phyloP scores from a whole-genome alignment of 129 eudicot genomes.

The Artemisia argyi region DNA sequence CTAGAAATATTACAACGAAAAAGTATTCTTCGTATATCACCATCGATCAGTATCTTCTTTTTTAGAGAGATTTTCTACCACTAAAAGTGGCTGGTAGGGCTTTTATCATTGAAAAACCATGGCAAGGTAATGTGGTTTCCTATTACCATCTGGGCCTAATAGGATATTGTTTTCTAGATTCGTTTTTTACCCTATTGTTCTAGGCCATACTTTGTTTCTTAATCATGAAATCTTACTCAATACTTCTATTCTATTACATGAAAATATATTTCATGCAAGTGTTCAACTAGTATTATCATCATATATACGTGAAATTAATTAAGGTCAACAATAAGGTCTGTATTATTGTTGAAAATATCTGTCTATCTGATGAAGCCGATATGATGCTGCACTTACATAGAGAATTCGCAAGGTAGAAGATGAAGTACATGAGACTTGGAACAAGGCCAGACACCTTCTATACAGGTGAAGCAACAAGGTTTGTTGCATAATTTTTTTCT shows the following conservation, averaged over 20 bases:
- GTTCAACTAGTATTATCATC: not conserved
- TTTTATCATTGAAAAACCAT: conserved; percentile 18
- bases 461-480: conserved; percentile 83
- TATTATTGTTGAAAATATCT: not conserved
- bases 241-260: conserved; percentile 5
- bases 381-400: conserved; percentile 9
- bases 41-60: conserved; percentile 17
- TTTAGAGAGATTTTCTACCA: conserved; percentile 27
- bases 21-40: conserved; percentile 3
- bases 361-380: conserved; percentile 1
- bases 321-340: not conserved
- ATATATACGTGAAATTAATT: not conserved
- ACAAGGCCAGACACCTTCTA: conserved; percentile 77
- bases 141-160: conserved; percentile 3
- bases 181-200: not conserved
- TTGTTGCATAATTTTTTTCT: not conserved
- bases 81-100: conserved; percentile 23
- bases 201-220: conserved; percentile 5
- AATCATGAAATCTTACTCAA: conserved; percentile 7
- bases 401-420: conserved; percentile 30
- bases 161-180: not conserved
- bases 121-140: conserved; percentile 22
- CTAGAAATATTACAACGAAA: conserved; percentile 17
- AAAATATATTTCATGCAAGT: not conserved
- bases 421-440: conserved; percentile 92